Evolutionary conservation across 176 grass and related monocot species (phyloP), one percentile per base, ranked within the genome.

Genomic region (Bromus sterilis): DNA sequence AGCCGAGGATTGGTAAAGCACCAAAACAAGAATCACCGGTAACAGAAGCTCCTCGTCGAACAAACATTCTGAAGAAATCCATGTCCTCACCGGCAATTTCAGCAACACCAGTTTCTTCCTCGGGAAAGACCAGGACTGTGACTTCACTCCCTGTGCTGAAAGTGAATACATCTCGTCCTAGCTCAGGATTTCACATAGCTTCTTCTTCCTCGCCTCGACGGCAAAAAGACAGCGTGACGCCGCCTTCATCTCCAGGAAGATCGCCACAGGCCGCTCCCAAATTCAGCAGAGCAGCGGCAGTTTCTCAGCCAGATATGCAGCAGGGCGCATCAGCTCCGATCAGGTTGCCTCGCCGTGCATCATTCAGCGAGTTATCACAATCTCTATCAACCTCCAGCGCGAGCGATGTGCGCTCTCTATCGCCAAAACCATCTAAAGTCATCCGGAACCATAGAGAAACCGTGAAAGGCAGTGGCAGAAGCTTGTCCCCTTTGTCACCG

Each of bases 261-360:
- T 80, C 24, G 51, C 79, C 34, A 40, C 26, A 57, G 14, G 34
- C 53, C 15, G 55, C 23, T 34, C 56, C 35, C 34, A 71, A 9
- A 71, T 36, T 58, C 11, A 25, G 21, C 65, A 71, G 34, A 71
- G 44, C 63, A 20, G 11, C 23, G 13, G 18, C 43, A 80, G 11
- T 11, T 33, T 16, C 49, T 31, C 63, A 25, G 63, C 44, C 61
- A 29, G 66, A 56, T 40, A 6, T 20, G 11, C 15, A 57, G 65
- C 34, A 26, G 23, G 12, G 33, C 25, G 58, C 79, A 16, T 43
- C 66, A 32, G 26, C 25, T 57, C 51, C 18, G 7, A 18, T 23
- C 1, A 82, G 66, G 65, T 68, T 81, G 64, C 65, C 48, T 29
- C 64, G 48, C 11, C 65, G 65, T 69, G 78, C 49, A 81, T 81